Evolutionary conservation across 306 rosid genomes (phyloP).

Genomic region (Cotoneaster glaucophyllus): DNA sequence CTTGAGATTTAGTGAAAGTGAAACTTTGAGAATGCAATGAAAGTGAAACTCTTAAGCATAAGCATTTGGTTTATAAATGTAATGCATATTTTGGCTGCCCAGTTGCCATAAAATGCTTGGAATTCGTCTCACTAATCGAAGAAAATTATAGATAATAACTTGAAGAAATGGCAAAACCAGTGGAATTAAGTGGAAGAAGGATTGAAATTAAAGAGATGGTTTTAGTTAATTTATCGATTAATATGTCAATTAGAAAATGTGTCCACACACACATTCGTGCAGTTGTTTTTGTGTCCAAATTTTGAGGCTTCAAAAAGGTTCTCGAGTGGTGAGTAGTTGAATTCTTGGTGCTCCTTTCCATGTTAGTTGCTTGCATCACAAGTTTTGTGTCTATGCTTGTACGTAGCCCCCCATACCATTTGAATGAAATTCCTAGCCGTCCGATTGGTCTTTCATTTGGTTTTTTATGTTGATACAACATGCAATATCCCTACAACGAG

Average conservation of each 20-base stretch:
- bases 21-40: slow-evolving; percentile 15
- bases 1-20: slow-evolving; percentile 6
- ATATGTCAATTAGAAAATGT: not conserved
- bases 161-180: slow-evolving; percentile 24
- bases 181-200: slow-evolving; percentile 12
- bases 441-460: no score
- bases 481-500: no score
- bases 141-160: slow-evolving; percentile 7
- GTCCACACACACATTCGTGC: slow-evolving; percentile 49
- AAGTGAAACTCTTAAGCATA: slow-evolving; percentile 10
- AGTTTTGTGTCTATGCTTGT: slow-evolving; percentile 18
- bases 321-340: slow-evolving; percentile 58
- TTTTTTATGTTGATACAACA: no score
- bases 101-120: slow-evolving; percentile 24
- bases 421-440: no score
- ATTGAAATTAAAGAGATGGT: slow-evolving; percentile 31
- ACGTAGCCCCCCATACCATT: not conserved
- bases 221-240: not conserved
- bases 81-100: slow-evolving; percentile 1
- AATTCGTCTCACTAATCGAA: slow-evolving; percentile 18
- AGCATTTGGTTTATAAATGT: not conserved
- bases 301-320: slow-evolving; percentile 71
- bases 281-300: slow-evolving; percentile 27
- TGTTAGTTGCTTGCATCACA: slow-evolving; percentile 32
- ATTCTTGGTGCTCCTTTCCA: slow-evolving; percentile 39